Evolutionary conservation across 306 rosid species (phyloP).

Genomic region (Ammopiptanthus mongolicus): DNA sequence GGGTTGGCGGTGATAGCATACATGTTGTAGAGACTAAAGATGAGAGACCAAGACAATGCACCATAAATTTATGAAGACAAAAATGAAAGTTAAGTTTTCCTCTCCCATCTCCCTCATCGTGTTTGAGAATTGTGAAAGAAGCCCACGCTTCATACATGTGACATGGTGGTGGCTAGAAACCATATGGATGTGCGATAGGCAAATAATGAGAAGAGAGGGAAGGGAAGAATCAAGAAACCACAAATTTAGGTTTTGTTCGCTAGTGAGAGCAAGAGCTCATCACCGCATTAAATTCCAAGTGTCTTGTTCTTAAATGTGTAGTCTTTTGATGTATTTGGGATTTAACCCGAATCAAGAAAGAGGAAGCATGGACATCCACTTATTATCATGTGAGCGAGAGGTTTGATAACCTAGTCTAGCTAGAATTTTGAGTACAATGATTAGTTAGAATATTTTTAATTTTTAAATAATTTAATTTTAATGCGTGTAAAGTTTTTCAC

Average conservation of each 20-base stretch:
- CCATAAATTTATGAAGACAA: slow-evolving; percentile 2
- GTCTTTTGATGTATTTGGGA: background rate
- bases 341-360: background rate
- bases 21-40: background rate
- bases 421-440: background rate
- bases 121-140: background rate
- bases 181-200: background rate
- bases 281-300: background rate
- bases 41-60: background rate
- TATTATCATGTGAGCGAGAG: background rate
- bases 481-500: too few relatives aligned
- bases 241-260: slow-evolving; percentile 13
- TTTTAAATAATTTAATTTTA: too few relatives aligned
- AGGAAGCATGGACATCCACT: background rate
- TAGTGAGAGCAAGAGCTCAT: background rate
- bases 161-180: background rate
- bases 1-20: background rate
- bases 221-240: background rate
- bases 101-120: slow-evolving; percentile 6
- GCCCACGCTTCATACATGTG: background rate
- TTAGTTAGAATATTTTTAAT: background rate
- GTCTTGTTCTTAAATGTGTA: background rate
- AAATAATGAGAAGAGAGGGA: background rate
- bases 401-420: background rate
- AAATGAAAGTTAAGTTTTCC: slow-evolving; percentile 2